Percentiles rank a stretch among this genome's conserved stretches.
Evolutionary conservation across 305 asterid species (phyloP).

Genomic region (Fraxinus greggii): DNA sequence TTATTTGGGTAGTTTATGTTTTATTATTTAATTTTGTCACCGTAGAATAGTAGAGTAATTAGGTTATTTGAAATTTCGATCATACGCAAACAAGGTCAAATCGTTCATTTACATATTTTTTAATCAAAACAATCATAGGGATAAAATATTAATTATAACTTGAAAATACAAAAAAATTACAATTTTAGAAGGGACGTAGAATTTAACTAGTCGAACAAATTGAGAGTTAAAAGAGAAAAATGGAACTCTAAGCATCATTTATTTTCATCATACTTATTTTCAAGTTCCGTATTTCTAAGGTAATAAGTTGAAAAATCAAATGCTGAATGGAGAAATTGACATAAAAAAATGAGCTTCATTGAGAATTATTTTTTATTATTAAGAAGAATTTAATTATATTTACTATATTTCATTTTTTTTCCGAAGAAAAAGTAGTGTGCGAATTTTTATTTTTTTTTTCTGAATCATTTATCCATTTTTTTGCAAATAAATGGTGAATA

Average conservation of each 20-base stretch:
- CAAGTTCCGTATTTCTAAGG: no score
- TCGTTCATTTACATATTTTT: constrained; percentile 7
- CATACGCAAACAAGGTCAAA: constrained; percentile 36
- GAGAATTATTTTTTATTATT: neutral
- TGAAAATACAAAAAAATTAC: neutral
- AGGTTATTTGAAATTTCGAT: constrained; percentile 33
- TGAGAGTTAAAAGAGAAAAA: neutral
- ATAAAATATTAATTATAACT: neutral
- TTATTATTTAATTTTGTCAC: constrained; percentile 20
- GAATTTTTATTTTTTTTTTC: no score
- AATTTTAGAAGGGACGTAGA: neutral
- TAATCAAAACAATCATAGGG: neutral
- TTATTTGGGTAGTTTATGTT: constrained; percentile 23
- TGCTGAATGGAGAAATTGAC: neutral
- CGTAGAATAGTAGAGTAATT: constrained; percentile 16
- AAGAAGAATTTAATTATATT: no score
- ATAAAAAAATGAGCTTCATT: neutral
- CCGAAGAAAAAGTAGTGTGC: no score
- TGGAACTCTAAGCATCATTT: neutral
- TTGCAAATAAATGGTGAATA: no score
- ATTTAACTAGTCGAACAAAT: neutral
- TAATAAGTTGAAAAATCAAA: neutral
- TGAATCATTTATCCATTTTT: no score
- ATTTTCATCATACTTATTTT: neutral
- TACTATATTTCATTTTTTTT: no score